A percentile compares a stretch with the other conserved stretches of the same genome.
phyloP scores from a whole-genome alignment of 225 moss, liverwort and hornwort species.

The Sphagnum tenellum region DNA sequence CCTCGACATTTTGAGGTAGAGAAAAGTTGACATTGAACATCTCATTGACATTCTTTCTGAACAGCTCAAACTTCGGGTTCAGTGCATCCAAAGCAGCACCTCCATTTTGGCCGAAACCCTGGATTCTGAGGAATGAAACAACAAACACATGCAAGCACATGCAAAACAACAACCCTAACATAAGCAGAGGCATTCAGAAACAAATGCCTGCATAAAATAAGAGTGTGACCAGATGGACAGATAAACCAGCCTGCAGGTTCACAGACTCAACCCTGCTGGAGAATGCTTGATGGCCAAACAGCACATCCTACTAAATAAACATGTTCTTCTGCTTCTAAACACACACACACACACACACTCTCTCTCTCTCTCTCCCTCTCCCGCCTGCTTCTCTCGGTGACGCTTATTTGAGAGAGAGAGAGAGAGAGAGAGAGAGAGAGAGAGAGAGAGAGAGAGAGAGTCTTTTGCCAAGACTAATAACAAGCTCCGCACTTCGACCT shows the following conservation, averaged over 20 bases:
- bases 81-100: conserved; percentile 62
- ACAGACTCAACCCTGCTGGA: not conserved
- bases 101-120: conserved; percentile 90
- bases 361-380: not conserved
- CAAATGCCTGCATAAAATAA: not conserved
- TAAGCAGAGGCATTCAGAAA: not conserved
- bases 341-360: not conserved
- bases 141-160: not conserved
- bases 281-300: too few species aligned
- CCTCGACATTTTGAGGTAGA: conserved; percentile 39
- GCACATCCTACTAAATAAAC: too few species aligned
- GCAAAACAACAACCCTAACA: not conserved
- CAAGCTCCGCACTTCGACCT: too few species aligned
- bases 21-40: conserved; percentile 52
- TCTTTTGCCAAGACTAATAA: too few species aligned
- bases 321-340: not conserved
- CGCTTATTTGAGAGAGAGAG: too few species aligned
- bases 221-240: not conserved
- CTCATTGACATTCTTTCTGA: conserved; percentile 44
- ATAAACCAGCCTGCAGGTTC: not conserved
- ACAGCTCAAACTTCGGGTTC: conserved; percentile 62
- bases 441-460: too few species aligned
- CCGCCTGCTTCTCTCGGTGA: too few species aligned
- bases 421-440: too few species aligned
- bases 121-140: conserved; percentile 34